Base-by-base conservation (phyloP, 805 yeast genomes). In the Blastobotrys mokoenaii region DNA sequence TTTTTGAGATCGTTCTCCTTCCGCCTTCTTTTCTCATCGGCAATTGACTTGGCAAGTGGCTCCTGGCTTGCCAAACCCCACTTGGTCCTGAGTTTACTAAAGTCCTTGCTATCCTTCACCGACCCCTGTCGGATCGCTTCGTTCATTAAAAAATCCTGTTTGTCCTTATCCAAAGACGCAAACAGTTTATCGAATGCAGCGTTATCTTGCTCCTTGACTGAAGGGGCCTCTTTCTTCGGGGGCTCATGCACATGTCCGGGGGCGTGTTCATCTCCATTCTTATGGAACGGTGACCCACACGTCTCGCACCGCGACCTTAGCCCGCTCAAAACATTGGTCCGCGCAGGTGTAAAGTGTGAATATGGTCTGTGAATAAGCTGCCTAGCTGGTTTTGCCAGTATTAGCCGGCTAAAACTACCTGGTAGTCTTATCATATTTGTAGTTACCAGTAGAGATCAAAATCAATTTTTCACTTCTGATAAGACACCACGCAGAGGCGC, bases 161-260 rank as follows among this genome's bases (percentile, higher is more conserved):
- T 52, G 12, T 49, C 51, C 12, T 38, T 41, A 45, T 45, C 51
- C 16, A 52, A 40, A 7, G 40, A 30, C 4, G 30, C 30, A 38
- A 46, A 45, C 16, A 52, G 14, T 25, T 41, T 25, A 15, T 42
- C 42, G 12, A 30, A 38, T 27, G 17, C 17, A 14, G 16, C 6
- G 32, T 41, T 40, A 14, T 20, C 30, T n/a, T 12, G 15, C 10
- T 25, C 18, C 38, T 45, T 48, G 14, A 45, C 37, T 3, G 48
- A 42, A 2, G 16, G 18, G 8, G 32, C 16, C 10, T 34, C 38
- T 16, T 30, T 15, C n/a, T 40, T 32, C 10, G 17, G 16, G 16
- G 10, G 16, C n/a, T 16, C 32, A 11, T 25, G 14, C 32, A 37
- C 15, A 11, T 36, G 36, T 16, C 49, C 45, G n/a, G 45, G 45